Evolutionary conservation across 2,329 filamentous ascomycete genomes (phyloP), one percentile per base, ranked within the genome.

Genomic region (Talaromyces sp.): DNA sequence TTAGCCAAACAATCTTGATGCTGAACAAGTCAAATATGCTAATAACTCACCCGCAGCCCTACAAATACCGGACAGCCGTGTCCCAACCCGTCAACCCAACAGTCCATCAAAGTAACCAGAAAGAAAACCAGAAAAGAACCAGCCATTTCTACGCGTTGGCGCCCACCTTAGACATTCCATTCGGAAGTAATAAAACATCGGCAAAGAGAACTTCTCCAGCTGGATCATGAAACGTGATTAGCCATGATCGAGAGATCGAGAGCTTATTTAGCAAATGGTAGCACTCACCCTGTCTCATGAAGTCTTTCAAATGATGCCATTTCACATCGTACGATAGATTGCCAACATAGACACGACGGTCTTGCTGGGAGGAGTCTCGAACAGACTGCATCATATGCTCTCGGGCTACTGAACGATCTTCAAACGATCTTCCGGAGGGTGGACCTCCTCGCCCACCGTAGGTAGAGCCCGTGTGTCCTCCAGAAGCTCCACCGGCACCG

Each of bases 91-190:
- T 97, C 93, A 97, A 96, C 91, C 93, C 92, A 95, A 92, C 89
- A 86, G 87, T 95, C 91, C 92, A 90, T 88, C 88, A 92, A 77
- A 78, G 72, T 73, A 78, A 77, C 77, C 76, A 80, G 77, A 76
- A 79, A 85, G 85, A 88, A 83, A 83, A 84, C 74, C 74, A 70
- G 82, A 78, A 83, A 84, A 75, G 74, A 70, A 87, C 91, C 91
- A 91, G 88, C 90, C 90, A 89, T 87, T 60, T 89, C 90, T 90
- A 93, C 86, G 84, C 88, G 85, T 91, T 90, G 86, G 89, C 88
- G 93, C 92, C 92, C 93, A 98, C 94, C 94, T 99, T 99, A 92
- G 94, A 98, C 95, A 99, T 99, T 93, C 95, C 95, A 87, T 99
- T 99, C 78, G 95, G 95, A 90, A 99, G 93, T 82, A 97, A 87